Percentiles rank a stretch among this genome's conserved stretches.
Evolutionary conservation across 2,329 filamentous ascomycete species (phyloP).

Genomic region (Colletotrichum lupini): DNA sequence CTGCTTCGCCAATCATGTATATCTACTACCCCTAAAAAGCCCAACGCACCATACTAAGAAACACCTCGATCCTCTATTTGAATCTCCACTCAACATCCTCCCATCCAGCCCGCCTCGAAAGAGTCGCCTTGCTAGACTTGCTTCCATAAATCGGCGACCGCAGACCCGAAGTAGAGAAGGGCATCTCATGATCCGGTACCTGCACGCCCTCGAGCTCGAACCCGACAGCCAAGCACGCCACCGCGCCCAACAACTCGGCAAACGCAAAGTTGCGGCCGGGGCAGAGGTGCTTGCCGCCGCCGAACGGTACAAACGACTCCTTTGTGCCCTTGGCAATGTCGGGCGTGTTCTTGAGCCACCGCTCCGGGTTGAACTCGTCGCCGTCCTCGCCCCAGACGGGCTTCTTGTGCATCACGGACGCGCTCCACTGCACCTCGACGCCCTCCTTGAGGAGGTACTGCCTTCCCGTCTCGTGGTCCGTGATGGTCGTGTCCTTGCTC

Average conservation of each 20-base stretch:
- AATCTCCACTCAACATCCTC: slow-evolving; percentile 41
- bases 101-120: slow-evolving; percentile 40
- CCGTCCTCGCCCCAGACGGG: slow-evolving; percentile 42
- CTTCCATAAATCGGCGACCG: slow-evolving; percentile 30
- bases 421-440: slow-evolving; percentile 42
- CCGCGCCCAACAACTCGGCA: slow-evolving; percentile 42
- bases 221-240: slow-evolving; percentile 38
- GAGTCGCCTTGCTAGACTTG: slow-evolving; percentile 25
- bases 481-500: slow-evolving; percentile 49
- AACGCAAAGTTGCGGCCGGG: slow-evolving; percentile 47
- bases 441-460: slow-evolving; percentile 43
- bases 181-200: slow-evolving; percentile 35
- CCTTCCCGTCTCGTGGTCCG: slow-evolving; percentile 38
- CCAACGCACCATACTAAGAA: neutral
- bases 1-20: neutral
- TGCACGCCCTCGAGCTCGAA: slow-evolving; percentile 40
- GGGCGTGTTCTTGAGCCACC: slow-evolving; percentile 38
- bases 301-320: slow-evolving; percentile 46
- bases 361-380: slow-evolving; percentile 40
- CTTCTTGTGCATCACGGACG: slow-evolving; percentile 40
- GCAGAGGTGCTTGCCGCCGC: slow-evolving; percentile 46
- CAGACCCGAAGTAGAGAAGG: slow-evolving; percentile 21
- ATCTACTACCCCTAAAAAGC: neutral
- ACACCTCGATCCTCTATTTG: neutral
- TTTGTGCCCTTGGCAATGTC: slow-evolving; percentile 31